Conservation (phyloP, 2,329 filamentous ascomycete species). For the Grosmannia clavigera region DNA sequence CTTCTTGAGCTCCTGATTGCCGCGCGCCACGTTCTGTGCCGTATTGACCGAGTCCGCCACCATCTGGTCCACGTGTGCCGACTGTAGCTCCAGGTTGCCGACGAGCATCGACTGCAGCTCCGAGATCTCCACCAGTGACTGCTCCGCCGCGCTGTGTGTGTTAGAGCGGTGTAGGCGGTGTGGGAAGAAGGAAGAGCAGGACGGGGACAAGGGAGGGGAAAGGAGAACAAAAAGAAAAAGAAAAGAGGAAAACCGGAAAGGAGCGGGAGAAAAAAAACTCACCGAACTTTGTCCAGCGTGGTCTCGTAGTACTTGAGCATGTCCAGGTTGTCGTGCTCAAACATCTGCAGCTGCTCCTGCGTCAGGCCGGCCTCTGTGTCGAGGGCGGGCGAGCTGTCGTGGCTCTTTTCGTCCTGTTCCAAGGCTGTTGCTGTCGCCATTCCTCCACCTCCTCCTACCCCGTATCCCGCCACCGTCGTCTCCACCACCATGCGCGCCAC, state of each 20-base stretch:
- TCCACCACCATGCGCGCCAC: slow-evolving; percentile 81
- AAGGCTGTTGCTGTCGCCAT: not conserved
- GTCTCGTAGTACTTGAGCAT: slow-evolving; percentile 91
- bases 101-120: slow-evolving; percentile 85
- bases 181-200: not conserved
- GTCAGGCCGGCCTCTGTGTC: slow-evolving; percentile 44
- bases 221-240: not conserved
- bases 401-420: slow-evolving; percentile 6
- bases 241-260: not conserved
- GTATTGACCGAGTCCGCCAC: slow-evolving; percentile 74
- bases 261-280: slow-evolving; percentile 24
- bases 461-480: slow-evolving; percentile 23
- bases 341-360: slow-evolving; percentile 79
- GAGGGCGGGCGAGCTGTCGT: not conserved
- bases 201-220: not conserved
- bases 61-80: slow-evolving; percentile 78
- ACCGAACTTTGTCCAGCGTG: slow-evolving; percentile 90
- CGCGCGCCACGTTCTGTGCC: slow-evolving; percentile 73
- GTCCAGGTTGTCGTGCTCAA: slow-evolving; percentile 83
- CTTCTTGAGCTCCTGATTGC: slow-evolving; percentile 83
- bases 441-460: slow-evolving; percentile 5
- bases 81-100: slow-evolving; percentile 72
- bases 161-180: not conserved
- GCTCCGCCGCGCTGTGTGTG: slow-evolving; percentile 63
- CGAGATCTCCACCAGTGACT: slow-evolving; percentile 82